Evolutionary conservation across 2,329 filamentous ascomycete genomes (phyloP), one percentile per base, ranked within the genome.

Genomic region (Fusarium redolens): DNA sequence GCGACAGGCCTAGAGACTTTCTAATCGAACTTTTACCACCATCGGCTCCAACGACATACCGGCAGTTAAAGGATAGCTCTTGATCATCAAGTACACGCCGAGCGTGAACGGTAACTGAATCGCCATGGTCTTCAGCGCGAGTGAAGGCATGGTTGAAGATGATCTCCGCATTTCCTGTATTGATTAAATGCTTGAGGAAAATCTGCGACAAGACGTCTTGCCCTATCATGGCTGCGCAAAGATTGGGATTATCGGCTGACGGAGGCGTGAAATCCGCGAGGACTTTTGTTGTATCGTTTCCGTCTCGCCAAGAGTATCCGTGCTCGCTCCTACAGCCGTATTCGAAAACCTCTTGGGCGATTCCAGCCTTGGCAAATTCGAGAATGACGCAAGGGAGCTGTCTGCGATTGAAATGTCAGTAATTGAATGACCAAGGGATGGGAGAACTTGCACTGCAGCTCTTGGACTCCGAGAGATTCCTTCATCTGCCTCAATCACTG

Each of bases 341-440:
- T 1, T 40, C 18, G 0, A 40, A 3, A 2, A 54, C 22, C 1
- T 54, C 50, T 0, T 54, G 0, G 22, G 40, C 1, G 9, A 54
- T 4, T 12, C 50, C 50, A 7, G 50, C 33, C 6, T 40, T 54
- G 10, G 10, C 14, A 5, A 54, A 40, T 5, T 54, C 50, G 7
- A 54, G 18, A 13, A 17, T 40, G 0, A 28, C 50, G 7, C 13
- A 17, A 6, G 50, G 33, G 14, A 54, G 22, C 25, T 40, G 50
- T 30, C 50, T 54, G 18, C 3, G 18, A 5, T 28, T 9, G 33
- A 5, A 6, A n/a, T 28, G 50, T 38, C 13, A 38, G 33, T 13
- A 2, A 12, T 17, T 15, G 22, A 20, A 25, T 37, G 3, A 12
- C 4, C 0, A 4, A 15, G 11, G 5, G 11, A 25, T 14, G 1